These are phyloP conservation scores for Malassezia obtusa DNA, from an alignment of 1,284 basidiomycete species.

Conservation along the genomic window DNA sequence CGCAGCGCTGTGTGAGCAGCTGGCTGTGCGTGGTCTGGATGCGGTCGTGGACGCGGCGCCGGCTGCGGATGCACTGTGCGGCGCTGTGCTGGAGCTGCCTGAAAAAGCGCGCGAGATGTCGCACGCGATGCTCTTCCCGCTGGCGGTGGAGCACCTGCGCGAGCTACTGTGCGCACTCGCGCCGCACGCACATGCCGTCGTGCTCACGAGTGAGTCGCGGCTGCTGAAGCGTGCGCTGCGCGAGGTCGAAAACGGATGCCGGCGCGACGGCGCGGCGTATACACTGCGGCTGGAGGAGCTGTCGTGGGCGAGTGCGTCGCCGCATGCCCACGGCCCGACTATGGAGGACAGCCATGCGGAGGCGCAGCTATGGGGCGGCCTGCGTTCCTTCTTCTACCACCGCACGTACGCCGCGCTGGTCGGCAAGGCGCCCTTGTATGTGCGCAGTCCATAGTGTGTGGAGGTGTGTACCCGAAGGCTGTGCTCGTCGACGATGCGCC, in stretches of 20 bases:
- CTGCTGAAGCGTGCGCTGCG: slow-evolving; percentile 7
- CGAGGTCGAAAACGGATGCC: slow-evolving; percentile 11
- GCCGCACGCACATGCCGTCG: slow-evolving; percentile 1
- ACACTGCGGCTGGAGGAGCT: not conserved
- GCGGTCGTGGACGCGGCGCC: not conserved
- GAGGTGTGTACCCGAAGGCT: not conserved
- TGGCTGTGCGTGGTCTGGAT: not conserved
- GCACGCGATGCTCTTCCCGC: slow-evolving; percentile 14
- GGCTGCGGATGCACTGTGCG: not conserved
- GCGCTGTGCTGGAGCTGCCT: slow-evolving; percentile 7
- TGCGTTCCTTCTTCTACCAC: slow-evolving; percentile 10
- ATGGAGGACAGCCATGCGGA: slow-evolving; percentile 1
- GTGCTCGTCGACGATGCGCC: not conserved
- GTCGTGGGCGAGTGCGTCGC: not conserved
- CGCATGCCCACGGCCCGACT: not conserved
- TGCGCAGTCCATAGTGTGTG: not conserved
- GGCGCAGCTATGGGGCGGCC: not conserved
- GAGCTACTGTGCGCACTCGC: not conserved
- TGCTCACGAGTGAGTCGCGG: slow-evolving; percentile 10
- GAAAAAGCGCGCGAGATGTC: not conserved
- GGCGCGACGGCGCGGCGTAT: not conserved
- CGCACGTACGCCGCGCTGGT: slow-evolving; percentile 3
- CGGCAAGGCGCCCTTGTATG: slow-evolving; percentile 3
- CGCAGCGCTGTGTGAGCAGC: not conserved
- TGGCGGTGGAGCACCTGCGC: not conserved